Percentiles rank a stretch among this genome's conserved stretches.
These are phyloP conservation scores for Megacollybia marginata DNA, from an alignment of 768 basidiomycete genomes.

Conservation along the genomic window DNA sequence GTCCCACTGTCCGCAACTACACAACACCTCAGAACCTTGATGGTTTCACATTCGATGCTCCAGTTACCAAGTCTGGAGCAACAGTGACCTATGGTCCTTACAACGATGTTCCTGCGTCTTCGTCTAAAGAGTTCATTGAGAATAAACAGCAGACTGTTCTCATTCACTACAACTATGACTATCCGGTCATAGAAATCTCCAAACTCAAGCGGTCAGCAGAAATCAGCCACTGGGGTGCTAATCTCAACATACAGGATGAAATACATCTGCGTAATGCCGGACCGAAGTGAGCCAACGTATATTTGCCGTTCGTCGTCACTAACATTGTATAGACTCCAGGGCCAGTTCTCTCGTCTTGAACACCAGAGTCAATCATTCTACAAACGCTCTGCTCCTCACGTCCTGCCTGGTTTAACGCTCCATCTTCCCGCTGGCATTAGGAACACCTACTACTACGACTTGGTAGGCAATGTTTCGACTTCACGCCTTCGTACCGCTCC, in stretches of 20 bases:
- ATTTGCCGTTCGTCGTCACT: constrained; percentile 2
- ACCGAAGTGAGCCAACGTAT: constrained; percentile 56
- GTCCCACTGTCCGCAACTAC: constrained; percentile 64
- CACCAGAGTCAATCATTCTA: constrained; percentile 75
- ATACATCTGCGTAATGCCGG: constrained; percentile 85
- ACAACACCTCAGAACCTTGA: constrained; percentile 58
- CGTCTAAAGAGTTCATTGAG: constrained; percentile 46
- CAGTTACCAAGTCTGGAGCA: constrained; percentile 67
- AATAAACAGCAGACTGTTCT: constrained; percentile 56
- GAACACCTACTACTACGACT: constrained; percentile 84
- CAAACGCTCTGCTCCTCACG: constrained; percentile 58
- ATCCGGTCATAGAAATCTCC: constrained; percentile 71
- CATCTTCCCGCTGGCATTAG: constrained; percentile 79
- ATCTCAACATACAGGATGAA: constrained; percentile 89
- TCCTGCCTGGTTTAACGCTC: constrained; percentile 66
- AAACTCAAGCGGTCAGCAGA: constrained; percentile 74
- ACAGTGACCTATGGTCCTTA: constrained; percentile 89
- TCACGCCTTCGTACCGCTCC: constrained; percentile 73
- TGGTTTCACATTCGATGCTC: constrained; percentile 49
- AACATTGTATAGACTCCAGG: constrained; percentile 62
- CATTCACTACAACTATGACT: constrained; percentile 79
- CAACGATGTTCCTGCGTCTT: constrained; percentile 61
- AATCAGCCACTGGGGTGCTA: constrained; percentile 96
- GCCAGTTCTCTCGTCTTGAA: constrained; percentile 89
- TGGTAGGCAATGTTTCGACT: constrained; percentile 94